Base-by-base conservation (phyloP, 2,329 filamentous ascomycete genomes). In the Colletotrichum musicola region DNA sequence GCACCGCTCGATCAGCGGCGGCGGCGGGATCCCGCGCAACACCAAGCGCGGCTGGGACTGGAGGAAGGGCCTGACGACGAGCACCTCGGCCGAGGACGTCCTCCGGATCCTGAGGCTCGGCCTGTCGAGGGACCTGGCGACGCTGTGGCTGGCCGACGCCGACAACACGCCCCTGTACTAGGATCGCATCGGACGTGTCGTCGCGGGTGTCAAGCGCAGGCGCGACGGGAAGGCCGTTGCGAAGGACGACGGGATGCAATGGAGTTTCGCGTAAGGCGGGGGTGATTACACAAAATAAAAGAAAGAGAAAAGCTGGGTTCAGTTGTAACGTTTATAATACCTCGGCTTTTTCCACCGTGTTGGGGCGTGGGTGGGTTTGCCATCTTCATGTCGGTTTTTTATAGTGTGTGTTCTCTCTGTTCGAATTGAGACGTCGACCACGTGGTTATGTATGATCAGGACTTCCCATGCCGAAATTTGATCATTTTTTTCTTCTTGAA, bases 11-110 rank as follows among this genome's bases (percentile, higher is more conserved):
- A 84, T 89, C 58, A 80, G 82, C 6, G 81, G 80, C n/a, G 80
- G 85, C 62, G 77, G 81, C 6, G 74, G 75, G 49, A 27, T 62
- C 27, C 58, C 64, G 9, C 57, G 50, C 3, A 76, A 82, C 55
- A 80, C 81, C 40, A 84, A 88, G 71, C 83, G 92, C 61, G 89
- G 89, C 13, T 94, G 92, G 92, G 91, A 95, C 79, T 95, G 92
- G 93, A 84, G 93, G 73, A 83, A 82, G 78, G 93, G 92, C 90
- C 82, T 97, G 92, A 90, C 83, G 89, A 75, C 87, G 35, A 84
- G 83, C 12, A 88, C 86, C 18, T 89, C 82, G 71, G 92, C 89
- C 0, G 84, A 85, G 55, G 92, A 95, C 71, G 84, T 98, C n/a
- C 80, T 97, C 68, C 85, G 86, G 71, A 86, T 91, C 71, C 77